These are phyloP conservation scores for Madurella mycetomatis DNA, from an alignment of 2,329 filamentous ascomycete genomes.

Conservation along the genomic window DNA sequence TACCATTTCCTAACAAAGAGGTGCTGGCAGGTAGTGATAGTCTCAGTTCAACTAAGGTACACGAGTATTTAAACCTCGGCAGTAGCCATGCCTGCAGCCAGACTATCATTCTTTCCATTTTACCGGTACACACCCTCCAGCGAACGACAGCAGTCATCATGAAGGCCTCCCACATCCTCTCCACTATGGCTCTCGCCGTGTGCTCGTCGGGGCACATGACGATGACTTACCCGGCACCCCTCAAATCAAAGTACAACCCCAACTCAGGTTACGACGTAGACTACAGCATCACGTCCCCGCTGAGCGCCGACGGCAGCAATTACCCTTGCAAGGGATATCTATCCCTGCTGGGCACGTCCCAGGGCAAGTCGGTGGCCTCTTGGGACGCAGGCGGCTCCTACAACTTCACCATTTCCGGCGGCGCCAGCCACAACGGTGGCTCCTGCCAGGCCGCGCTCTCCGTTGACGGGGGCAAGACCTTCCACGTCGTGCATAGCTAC, in stretches of 20 bases:
- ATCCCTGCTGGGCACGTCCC: conserved; percentile 40
- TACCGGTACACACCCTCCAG: neutral
- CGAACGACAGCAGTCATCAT: neutral
- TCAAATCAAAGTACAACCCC: conserved; percentile 48
- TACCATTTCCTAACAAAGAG: neutral
- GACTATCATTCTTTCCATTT: neutral
- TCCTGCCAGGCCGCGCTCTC: conserved; percentile 75
- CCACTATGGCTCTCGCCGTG: conserved; percentile 25
- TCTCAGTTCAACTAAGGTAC: neutral
- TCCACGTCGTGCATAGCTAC: conserved; percentile 59
- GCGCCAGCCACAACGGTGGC: conserved; percentile 62
- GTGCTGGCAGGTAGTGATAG: neutral
- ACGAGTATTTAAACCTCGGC: neutral
- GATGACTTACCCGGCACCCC: conserved; percentile 47
- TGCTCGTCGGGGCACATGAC: conserved; percentile 47
- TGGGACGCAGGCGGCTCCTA: conserved; percentile 60
- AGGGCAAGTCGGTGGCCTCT: conserved; percentile 51
- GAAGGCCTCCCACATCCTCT: conserved; percentile 24
- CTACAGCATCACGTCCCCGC: conserved; percentile 66
- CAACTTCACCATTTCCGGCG: conserved; percentile 59
- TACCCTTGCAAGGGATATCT: conserved; percentile 71
- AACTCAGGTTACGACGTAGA: conserved; percentile 47
- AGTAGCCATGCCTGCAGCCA: neutral
- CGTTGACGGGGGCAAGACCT: conserved; percentile 64
- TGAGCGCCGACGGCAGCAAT: conserved; percentile 56